phyloP scores from a whole-genome alignment of 169 alveolate genomes.

The Cyclospora cayetanensis region DNA sequence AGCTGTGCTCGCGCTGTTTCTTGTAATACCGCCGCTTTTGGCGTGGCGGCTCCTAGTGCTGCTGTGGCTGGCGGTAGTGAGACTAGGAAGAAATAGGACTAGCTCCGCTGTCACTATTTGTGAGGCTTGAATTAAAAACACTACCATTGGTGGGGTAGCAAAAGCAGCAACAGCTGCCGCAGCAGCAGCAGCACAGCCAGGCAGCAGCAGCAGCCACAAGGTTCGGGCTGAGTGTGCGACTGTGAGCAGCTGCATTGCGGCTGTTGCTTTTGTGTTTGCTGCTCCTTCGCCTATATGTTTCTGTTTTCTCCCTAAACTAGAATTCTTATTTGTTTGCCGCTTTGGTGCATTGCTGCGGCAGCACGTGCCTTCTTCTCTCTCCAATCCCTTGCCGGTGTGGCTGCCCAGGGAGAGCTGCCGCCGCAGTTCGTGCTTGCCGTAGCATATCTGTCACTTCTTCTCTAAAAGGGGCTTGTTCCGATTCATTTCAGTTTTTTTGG shows the following conservation, averaged over 20 bases:
- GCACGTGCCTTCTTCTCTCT: not conserved
- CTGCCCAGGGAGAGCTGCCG: not conserved
- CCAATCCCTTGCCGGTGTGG: not conserved
- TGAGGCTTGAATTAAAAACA: no score
- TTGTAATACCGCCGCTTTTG: not conserved
- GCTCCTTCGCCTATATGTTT: not conserved
- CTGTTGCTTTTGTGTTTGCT: not conserved
- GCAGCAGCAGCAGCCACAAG: constrained; percentile 32
- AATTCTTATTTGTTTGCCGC: not conserved
- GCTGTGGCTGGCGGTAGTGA: not conserved
- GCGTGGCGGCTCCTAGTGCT: not conserved
- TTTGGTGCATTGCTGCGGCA: not conserved
- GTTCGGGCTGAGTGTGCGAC: constrained; percentile 33
- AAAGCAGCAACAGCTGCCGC: constrained; percentile 1
- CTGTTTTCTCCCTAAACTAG: not conserved
- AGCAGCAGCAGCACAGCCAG: constrained; percentile 31
- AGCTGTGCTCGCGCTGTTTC: not conserved
- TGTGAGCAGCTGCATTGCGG: not conserved
- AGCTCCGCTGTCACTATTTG: no score
- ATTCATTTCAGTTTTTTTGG: not conserved
- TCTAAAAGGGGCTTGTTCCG: not conserved
- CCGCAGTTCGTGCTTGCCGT: not conserved
- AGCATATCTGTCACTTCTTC: not conserved
- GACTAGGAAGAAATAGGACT: not conserved
- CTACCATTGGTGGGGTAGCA: not conserved